Evolutionary conservation across 1,284 basidiomycete species (phyloP), one percentile per base, ranked within the genome.

Genomic region (Rhizoctonia solani): DNA sequence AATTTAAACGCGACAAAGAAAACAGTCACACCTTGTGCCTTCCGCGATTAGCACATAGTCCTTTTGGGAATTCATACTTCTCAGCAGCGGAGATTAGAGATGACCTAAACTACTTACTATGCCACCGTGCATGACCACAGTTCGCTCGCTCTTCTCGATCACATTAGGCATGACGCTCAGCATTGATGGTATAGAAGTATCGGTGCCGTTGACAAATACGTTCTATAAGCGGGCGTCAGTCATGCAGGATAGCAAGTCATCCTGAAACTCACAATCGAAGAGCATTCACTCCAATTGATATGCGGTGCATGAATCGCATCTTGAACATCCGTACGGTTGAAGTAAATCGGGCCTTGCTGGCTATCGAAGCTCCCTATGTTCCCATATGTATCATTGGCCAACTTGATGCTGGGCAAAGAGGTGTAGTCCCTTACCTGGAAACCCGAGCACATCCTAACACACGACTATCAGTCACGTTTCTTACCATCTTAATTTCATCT

Each of bases 401-500:
- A 5, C 44, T 52, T 41, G 21, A 32, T 29, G 14, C 27, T n/a
- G n/a, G n/a, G 67, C 16, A 23, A 14, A 27, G 46, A 67, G 3
- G 13, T 19, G 44, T 66, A 30, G 21, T 37, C 4, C 14, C 56
- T n/a, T 19, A 61, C 87, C 73, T 83, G 89, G 88, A 79, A 88
- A 88, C 16, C 88, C 89, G 39, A 91, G 84, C 4, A 90, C 86
- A 70, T 91, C 88, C 87, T 87, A 39, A 90, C 13, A 87, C 77
- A 41, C 89, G 75, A 55, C 27, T 9, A 30, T 54, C 14, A 58
- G 9, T 39, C 16, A 16, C 16, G 16, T 25, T 23, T 2, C 19
- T 13, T 21, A n/a, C n/a, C n/a, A n/a, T n/a, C n/a, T 14, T 41
- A 39, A 41, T 27, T 11, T n/a, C 13, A n/a, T 2, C 9, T n/a